Evolutionary conservation across 257 asterid genomes (phyloP).

Genomic region (Capsicum pubescens): DNA sequence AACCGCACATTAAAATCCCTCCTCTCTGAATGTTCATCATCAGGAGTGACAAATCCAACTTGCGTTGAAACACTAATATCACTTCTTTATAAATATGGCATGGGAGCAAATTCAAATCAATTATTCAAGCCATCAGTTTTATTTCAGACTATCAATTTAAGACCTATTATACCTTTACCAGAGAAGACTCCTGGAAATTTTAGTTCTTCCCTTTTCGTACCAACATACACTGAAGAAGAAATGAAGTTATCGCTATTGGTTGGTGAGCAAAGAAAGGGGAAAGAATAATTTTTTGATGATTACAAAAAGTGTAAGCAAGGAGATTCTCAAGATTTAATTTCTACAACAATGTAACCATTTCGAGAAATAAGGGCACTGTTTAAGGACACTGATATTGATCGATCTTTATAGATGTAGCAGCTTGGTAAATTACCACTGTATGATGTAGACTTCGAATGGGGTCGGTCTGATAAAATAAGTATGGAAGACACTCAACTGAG

Average conservation of each 20-base stretch:
- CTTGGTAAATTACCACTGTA: background rate
- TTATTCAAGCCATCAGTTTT: background rate
- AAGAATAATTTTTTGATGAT: background rate
- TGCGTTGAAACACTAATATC: background rate
- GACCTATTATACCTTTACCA: background rate
- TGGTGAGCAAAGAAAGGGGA: background rate
- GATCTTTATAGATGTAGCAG: background rate
- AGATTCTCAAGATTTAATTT: background rate
- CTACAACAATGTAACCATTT: background rate
- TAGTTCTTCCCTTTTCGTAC: background rate
- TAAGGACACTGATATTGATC: background rate
- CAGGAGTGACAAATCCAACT: background rate
- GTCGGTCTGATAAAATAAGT: background rate
- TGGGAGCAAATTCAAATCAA: background rate
- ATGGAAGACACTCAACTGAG: background rate
- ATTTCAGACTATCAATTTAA: background rate
- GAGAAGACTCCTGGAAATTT: background rate
- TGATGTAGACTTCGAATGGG: background rate
- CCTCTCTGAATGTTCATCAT: background rate
- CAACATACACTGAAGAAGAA: background rate
- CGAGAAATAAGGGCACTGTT: background rate
- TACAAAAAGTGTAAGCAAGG: background rate
- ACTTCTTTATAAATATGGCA: background rate
- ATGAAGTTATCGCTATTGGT: background rate
- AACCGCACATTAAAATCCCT: background rate